A percentile compares a stretch with the other conserved stretches of the same genome.
These are phyloP conservation scores for Endocalyx cinctus DNA, from an alignment of 2,329 filamentous ascomycete species.

Conservation along the genomic window DNA sequence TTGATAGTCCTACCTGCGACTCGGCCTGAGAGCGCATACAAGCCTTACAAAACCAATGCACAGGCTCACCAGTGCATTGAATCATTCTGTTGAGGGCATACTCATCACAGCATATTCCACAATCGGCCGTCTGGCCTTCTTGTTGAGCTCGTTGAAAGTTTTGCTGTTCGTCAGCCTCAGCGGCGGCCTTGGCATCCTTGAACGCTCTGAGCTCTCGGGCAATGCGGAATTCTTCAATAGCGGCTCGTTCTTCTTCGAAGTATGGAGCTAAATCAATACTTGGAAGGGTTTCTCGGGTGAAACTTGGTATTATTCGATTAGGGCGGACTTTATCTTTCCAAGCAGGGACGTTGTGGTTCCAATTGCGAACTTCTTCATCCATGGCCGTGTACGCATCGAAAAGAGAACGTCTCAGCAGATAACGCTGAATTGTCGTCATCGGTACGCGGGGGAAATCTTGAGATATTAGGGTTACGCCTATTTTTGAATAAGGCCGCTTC, in stretches of 20 bases:
- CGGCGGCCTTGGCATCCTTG: slow-evolving; percentile 20
- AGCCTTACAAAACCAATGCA: slow-evolving; percentile 65
- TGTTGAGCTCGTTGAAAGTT: slow-evolving; percentile 39
- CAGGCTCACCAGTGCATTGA: slow-evolving; percentile 53
- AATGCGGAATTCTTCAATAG: slow-evolving; percentile 34
- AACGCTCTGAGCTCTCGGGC: slow-evolving; percentile 27
- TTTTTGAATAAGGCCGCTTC: slow-evolving; percentile 9
- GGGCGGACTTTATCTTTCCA: slow-evolving; percentile 26
- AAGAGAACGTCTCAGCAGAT: slow-evolving; percentile 23
- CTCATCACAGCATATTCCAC: slow-evolving; percentile 68
- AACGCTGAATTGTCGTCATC: slow-evolving; percentile 19
- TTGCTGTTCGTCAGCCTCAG: slow-evolving; percentile 24
- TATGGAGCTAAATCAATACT: slow-evolving; percentile 14
- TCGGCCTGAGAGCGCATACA: slow-evolving; percentile 66
- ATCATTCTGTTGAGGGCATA: slow-evolving; percentile 63
- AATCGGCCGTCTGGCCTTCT: slow-evolving; percentile 58
- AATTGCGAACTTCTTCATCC: slow-evolving; percentile 20
- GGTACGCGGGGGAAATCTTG: slow-evolving; percentile 31
- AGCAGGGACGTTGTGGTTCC: slow-evolving; percentile 9
- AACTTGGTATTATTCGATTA: slow-evolving; percentile 14
- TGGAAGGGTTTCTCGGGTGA: slow-evolving; percentile 11
- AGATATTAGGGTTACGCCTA: slow-evolving; percentile 25
- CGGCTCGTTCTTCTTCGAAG: slow-evolving; percentile 19
- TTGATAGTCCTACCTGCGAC: slow-evolving; percentile 62
- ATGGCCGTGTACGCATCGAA: slow-evolving; percentile 32